Percentiles rank a stretch among this genome's conserved stretches.
Evolutionary conservation across 2,329 filamentous ascomycete species (phyloP).

Genomic region (Trichophyton mentagrophytes): DNA sequence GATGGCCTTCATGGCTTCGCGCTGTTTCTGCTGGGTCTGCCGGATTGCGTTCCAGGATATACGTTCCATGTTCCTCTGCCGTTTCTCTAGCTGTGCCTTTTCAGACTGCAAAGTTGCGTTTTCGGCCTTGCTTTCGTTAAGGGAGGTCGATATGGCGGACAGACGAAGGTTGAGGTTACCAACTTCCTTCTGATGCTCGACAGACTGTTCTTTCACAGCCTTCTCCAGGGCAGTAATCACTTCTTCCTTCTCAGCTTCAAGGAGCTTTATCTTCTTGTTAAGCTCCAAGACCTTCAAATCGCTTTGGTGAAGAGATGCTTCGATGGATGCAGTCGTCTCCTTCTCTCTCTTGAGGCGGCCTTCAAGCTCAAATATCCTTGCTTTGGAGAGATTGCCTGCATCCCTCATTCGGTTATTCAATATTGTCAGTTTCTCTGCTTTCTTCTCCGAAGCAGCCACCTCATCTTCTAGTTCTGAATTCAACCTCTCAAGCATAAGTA

Average conservation of each 20-base stretch:
- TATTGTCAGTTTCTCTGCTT: slow-evolving; percentile 23
- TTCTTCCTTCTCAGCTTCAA: slow-evolving; percentile 22
- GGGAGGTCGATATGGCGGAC: slow-evolving; percentile 28
- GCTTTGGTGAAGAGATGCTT: slow-evolving; percentile 25
- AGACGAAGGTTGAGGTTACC: slow-evolving; percentile 32
- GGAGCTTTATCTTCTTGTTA: slow-evolving; percentile 25
- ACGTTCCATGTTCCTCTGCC: slow-evolving; percentile 25
- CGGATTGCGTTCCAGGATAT: slow-evolving; percentile 28
- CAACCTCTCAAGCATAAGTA: slow-evolving; percentile 31
- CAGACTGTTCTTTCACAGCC: slow-evolving; percentile 15
- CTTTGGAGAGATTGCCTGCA: slow-evolving; percentile 21
- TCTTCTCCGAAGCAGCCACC: slow-evolving; percentile 19
- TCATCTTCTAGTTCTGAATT: slow-evolving; percentile 32
- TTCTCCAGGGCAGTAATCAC: slow-evolving; percentile 18
- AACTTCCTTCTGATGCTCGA: slow-evolving; percentile 24
- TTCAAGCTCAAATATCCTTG: slow-evolving; percentile 25
- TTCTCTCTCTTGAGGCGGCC: slow-evolving; percentile 24
- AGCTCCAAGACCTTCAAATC: slow-evolving; percentile 25
- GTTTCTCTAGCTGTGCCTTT: slow-evolving; percentile 27
- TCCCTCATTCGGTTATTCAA: slow-evolving; percentile 27
- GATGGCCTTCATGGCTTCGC: slow-evolving; percentile 17
- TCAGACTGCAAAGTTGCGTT: slow-evolving; percentile 24
- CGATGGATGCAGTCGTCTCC: slow-evolving; percentile 22
- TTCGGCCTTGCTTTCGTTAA: slow-evolving; percentile 26
- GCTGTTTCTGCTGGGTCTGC: slow-evolving; percentile 26